Percentiles rank a stretch among this genome's conserved stretches.
Conservation (phyloP, 2,329 filamentous ascomycete species). For the Aspergillus sp. region DNA sequence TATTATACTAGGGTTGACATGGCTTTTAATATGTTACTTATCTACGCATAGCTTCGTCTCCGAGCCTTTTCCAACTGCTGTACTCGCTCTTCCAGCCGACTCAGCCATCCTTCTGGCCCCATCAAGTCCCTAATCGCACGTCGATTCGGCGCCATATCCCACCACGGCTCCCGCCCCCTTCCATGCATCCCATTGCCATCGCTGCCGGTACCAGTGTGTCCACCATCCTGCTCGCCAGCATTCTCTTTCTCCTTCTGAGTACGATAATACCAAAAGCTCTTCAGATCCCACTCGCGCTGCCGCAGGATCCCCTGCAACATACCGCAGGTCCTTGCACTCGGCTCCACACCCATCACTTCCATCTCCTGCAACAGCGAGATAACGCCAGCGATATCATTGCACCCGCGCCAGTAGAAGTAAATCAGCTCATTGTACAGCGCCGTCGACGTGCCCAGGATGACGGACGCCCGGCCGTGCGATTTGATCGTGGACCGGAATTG, state of each 20-base stretch:
- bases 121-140: slow-evolving; percentile 20
- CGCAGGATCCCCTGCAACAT: slow-evolving; percentile 25
- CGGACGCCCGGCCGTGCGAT: slow-evolving; percentile 33
- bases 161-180: slow-evolving; percentile 17
- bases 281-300: slow-evolving; percentile 17
- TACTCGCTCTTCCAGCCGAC: slow-evolving; percentile 11
- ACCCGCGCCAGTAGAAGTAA: slow-evolving; percentile 35
- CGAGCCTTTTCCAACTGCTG: slow-evolving; percentile 1
- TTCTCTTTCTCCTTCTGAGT: not conserved
- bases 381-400: slow-evolving; percentile 34
- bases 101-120: slow-evolving; percentile 21
- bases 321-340: slow-evolving; percentile 25
- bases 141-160: slow-evolving; percentile 25
- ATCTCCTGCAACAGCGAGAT: slow-evolving; percentile 36
- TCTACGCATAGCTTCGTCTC: not conserved
- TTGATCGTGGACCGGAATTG: slow-evolving; percentile 35
- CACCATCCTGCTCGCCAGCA: too few species aligned
- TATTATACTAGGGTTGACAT: not conserved
- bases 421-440: slow-evolving; percentile 40
- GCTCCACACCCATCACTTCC: slow-evolving; percentile 35
- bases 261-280: slow-evolving; percentile 7
- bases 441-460: slow-evolving; percentile 35
- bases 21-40: not conserved
- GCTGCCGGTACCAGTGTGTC: not conserved
- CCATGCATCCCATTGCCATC: not conserved